Evolutionary conservation across 1,139 yeast species (phyloP), one percentile per base, ranked within the genome.

Genomic region (Yamadazyma atlantica): DNA sequence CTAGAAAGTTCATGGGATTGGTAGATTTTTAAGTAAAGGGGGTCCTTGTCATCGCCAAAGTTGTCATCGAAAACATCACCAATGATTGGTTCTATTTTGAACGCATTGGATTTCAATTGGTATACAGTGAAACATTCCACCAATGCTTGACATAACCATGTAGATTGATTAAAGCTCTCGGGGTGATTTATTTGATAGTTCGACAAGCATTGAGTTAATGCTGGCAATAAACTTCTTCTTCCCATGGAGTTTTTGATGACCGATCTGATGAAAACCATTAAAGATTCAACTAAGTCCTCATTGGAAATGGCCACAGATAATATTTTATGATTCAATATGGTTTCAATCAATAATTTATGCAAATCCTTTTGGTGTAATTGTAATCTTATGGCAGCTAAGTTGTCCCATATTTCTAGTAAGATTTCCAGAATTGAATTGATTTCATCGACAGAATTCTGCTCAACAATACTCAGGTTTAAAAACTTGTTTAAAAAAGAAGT

Each of bases 221-320:
- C 52, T 0, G 96, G 92, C 19, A 87, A 61, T 11, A 89, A 61
- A 10, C 85, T 72, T 48, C 95, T 75, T 58, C 96, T 75, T 0
- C 86, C 82, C 38, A 59, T 69, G 1, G 94, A 63, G 39, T 73
- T 70, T 1, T 61, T 51, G 42, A 84, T 62, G 2, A 82, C 65
- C 1, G 76, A 69, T 3, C 51, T 38, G 4, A 76, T 66, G 38
- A 80, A 69, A 3, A 48, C 51, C 2, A 51, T 49, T 2, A 85
- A 47, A 0, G 55, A 43, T 3, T 44, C 46, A 4, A 46, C 16
- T 14, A 47, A 34, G 11, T 39, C 33, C 1, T 60, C 54, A 2
- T 67, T 32, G 0, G 40, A 41, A 0, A 51, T 54, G 3, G 43
- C 44, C 9, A 39, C 14, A 2, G 21, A 17, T 24, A 49, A 37